Base-by-base conservation (phyloP, 2,329 filamentous ascomycete species). In the Botrytis hyacinthi region DNA sequence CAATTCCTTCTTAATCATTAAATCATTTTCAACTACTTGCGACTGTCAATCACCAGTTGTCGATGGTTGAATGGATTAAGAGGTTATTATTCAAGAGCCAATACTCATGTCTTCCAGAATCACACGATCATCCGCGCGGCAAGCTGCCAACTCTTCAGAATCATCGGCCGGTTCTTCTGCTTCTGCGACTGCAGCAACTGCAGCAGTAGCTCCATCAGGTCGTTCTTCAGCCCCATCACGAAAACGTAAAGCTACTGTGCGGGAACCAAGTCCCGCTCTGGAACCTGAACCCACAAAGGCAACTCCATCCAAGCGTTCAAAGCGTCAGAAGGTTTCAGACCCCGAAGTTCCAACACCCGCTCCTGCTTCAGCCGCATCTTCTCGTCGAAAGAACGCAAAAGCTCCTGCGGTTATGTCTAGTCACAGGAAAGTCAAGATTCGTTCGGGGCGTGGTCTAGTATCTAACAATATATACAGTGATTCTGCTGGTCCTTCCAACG, bases 21-120 rank as follows among this genome's bases (percentile, higher is more conserved):
- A 71, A 59, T 65, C 62, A 32, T 72, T 70, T 57, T 72, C 73
- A 73, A 68, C 67, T 60, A 73, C 73, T 73, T 73, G 73, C 73
- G 72, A 75, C 69, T 67, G 62, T 44, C 74, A 67, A 71, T 72
- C 68, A 61, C 61, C 73, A 62, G 63, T 77, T 74, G 74, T 77
- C 72, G 42, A 70, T 75, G 74, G 76, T 74, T 75, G 71, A 72
- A 70, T 69, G 67, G 61, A 57, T 67, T 73, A 60, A 70, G 29
- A 73, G 73, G 59, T 59, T 66, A 67, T 67, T 71, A 68, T 70
- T 73, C 67, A 70, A 74, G 74, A 73, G 42, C 76, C 78, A 74
- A 76, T 86, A 91, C 93, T 95, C 91, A 98, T 97, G 94, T 93
- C 93, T 90, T 87, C 91, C 89, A 98, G 95, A 93, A 91, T 96